Evolutionary conservation across 75 land plant genomes (phyloP).

Genomic region (Adiantum capillusveneris): DNA sequence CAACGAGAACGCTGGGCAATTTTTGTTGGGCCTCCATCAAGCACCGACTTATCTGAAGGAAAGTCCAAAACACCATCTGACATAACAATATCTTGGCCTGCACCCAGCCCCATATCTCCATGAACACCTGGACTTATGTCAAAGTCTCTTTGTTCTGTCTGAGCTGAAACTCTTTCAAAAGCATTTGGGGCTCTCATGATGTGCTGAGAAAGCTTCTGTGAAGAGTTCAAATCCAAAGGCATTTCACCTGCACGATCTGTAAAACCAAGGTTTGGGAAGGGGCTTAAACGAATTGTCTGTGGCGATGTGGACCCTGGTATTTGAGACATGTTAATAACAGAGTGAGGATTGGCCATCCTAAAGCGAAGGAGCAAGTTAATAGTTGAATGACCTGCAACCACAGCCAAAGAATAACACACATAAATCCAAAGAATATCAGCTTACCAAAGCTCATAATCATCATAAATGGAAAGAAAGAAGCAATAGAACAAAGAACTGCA

Average conservation of each 20-base stretch:
- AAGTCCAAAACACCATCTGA: neutral
- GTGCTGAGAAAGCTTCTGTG: slow-evolving; percentile 1
- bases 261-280: neutral
- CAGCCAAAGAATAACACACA: too few species aligned
- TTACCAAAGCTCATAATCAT: too few species aligned
- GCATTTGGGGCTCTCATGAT: neutral
- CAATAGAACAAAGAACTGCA: too few species aligned
- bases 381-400: too few species aligned
- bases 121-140: neutral
- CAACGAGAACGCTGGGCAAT: neutral
- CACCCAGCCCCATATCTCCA: neutral
- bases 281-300: neutral
- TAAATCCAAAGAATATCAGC: too few species aligned
- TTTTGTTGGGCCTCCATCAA: neutral
- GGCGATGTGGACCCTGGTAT: neutral
- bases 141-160: neutral
- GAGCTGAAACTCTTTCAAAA: neutral
- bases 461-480: too few species aligned
- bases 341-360: neutral
- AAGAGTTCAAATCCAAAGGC: neutral
- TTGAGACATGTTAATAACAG: neutral
- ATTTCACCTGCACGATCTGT: neutral
- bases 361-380: too few species aligned
- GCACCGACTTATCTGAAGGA: neutral
- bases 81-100: neutral